phyloP scores from a whole-genome alignment of 306 rosid genomes.

The Fragaria ananassa region DNA sequence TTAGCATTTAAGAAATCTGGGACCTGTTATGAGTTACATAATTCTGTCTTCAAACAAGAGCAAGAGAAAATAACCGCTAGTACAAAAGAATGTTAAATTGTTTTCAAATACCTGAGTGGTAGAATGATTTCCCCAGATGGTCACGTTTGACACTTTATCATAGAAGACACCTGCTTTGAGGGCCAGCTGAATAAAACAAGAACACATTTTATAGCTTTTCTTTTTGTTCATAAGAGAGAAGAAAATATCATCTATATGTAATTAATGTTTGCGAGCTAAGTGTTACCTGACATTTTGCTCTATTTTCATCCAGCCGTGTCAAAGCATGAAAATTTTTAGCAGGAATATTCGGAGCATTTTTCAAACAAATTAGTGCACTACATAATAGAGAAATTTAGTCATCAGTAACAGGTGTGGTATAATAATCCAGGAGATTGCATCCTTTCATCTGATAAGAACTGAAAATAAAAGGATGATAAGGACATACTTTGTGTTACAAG shows the following conservation, averaged over 20 bases:
- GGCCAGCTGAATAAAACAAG: constrained; percentile 58
- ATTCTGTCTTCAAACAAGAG: constrained; percentile 16
- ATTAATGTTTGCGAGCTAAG: not conserved
- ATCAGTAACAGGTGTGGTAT: constrained; percentile 18
- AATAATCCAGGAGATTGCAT: constrained; percentile 19
- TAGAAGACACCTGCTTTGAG: constrained; percentile 98
- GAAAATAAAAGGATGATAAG: constrained; percentile 9
- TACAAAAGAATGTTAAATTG: constrained; percentile 1
- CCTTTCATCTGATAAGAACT: not conserved
- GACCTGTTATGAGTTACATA: constrained; percentile 47
- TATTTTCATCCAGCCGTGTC: constrained; percentile 92
- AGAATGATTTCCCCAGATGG: constrained; percentile 99
- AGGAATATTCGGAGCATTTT: constrained; percentile 96
- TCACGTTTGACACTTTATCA: constrained; percentile 87
- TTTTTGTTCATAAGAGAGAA: constrained; percentile 1
- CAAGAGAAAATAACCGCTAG: constrained; percentile 7
- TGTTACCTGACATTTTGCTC: constrained; percentile 96
- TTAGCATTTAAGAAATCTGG: constrained; percentile 92
- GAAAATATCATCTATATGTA: not conserved
- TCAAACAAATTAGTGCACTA: constrained; percentile 90
- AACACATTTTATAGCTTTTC: constrained; percentile 16
- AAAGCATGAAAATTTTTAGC: constrained; percentile 90
- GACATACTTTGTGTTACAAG: constrained; percentile 92
- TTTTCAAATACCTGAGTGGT: constrained; percentile 77
- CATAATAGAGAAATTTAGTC: constrained; percentile 24